Percentiles rank a stretch among this genome's conserved stretches.
Conservation (phyloP, 2,329 filamentous ascomycete species). For the Calonectria pauciramosa region DNA sequence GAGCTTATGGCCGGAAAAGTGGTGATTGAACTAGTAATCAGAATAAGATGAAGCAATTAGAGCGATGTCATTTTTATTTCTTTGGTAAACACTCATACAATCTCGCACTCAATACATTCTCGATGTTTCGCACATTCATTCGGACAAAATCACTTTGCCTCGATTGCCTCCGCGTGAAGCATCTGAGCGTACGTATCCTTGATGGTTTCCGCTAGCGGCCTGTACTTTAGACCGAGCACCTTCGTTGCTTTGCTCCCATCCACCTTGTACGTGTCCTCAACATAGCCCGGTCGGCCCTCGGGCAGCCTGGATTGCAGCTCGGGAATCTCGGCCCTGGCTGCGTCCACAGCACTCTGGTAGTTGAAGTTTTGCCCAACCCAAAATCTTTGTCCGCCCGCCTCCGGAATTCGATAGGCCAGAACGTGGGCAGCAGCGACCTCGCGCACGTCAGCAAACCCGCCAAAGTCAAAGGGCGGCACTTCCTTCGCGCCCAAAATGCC, state of each 20-base stretch:
- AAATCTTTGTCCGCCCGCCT: slow-evolving; percentile 72
- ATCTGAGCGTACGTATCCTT: slow-evolving; percentile 27
- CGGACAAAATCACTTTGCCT: not conserved
- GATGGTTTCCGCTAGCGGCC: slow-evolving; percentile 51
- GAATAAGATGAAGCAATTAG: too few species aligned
- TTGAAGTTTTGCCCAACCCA: slow-evolving; percentile 75
- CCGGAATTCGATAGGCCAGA: slow-evolving; percentile 65
- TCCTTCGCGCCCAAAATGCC: slow-evolving; percentile 31
- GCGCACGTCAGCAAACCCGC: slow-evolving; percentile 67
- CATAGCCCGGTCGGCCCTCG: slow-evolving; percentile 29
- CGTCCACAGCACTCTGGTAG: slow-evolving; percentile 65
- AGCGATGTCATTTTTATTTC: not conserved
- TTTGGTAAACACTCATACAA: not conserved
- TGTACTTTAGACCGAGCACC: slow-evolving; percentile 73
- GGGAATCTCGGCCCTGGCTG: slow-evolving; percentile 69
- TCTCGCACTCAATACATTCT: not conserved
- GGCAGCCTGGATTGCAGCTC: slow-evolving; percentile 49
- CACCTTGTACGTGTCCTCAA: slow-evolving; percentile 55
- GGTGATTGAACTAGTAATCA: not conserved
- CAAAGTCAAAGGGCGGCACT: slow-evolving; percentile 40
- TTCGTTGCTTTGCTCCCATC: slow-evolving; percentile 54
- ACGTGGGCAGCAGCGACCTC: slow-evolving; percentile 74
- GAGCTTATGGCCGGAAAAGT: not conserved
- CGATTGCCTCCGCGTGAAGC: not conserved
- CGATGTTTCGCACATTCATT: not conserved